Evolutionary conservation across 345 rosid genomes (phyloP), one percentile per base, ranked within the genome.

Genomic region (Aegle marmelos): DNA sequence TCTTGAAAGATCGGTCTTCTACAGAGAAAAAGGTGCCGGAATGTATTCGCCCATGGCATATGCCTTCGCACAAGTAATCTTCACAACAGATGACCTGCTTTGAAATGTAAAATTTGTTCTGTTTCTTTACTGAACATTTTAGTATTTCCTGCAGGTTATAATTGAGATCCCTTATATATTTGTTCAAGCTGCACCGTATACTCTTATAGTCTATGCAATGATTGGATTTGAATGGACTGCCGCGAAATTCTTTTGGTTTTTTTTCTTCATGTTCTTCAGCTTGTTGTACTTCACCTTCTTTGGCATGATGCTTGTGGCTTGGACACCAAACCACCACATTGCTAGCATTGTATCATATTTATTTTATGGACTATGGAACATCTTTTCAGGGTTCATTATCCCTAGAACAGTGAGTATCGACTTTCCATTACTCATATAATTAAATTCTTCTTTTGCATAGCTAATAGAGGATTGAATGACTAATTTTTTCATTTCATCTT

Each of bases 1-100:
- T 2, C 79, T 89, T 37, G 96, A 89, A 60, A 86, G 92, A 68
- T 82, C 86, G 0, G 92, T 89, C 2, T 90, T 88, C 22, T 90
- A 89, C 61, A 84, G 94, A 79, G 96, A 91, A 36, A 82, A 81
- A 11, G 91, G 82, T 39, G 90, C 96, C 5, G 91, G 96, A 79
- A 89, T 86, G 89, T 84, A 84, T 37, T 84, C 89, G 22, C 77
- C 82, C 21, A 13, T 84, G 59, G 75, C 87, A 2, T 84, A 84
- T 48, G 87, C 78, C 27, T 63, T 48, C 8, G 78, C 45, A 6
- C 70, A 75, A 17, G 78, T 78, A 30, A 34, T 27, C 4, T 76
- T 21, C 79, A 74, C 72, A 86, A 90, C 77, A 82, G 77, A 89
- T 37, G 39, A 67, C 57, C 2, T 56, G n/a, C 9, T 56, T 45